Conservation (phyloP, 371 early-diverging fungal species). For the Mucor irregularis region DNA sequence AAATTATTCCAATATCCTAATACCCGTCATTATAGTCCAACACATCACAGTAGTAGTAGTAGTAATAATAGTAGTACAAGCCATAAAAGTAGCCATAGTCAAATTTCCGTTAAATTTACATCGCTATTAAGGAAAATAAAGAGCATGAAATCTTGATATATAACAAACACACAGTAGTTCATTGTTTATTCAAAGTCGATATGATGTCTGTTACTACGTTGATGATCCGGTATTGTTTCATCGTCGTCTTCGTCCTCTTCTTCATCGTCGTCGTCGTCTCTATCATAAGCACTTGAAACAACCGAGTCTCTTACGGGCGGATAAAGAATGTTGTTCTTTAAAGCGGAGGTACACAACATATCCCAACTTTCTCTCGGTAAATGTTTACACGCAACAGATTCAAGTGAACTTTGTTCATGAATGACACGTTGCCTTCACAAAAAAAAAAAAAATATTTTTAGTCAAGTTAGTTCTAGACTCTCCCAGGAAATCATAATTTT, state of each 20-base stretch:
- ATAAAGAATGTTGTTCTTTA: conserved; percentile 10
- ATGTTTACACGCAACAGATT: conserved; percentile 8
- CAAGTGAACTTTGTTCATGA: background rate
- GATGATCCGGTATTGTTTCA: too few relatives aligned
- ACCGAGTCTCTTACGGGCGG: too few relatives aligned
- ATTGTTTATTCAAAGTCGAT: too few relatives aligned
- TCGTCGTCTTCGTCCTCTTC: background rate
- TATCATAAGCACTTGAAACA: too few relatives aligned
- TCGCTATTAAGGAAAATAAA: conserved; percentile 1
- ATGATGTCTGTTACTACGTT: too few relatives aligned
- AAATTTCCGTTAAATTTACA: background rate
- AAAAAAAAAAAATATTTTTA: too few relatives aligned
- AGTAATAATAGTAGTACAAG: background rate
- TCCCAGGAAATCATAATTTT: background rate
- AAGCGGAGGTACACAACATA: conserved; percentile 5
- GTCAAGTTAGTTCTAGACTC: background rate
- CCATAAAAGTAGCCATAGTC: background rate
- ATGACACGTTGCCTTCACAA: conserved; percentile 16
- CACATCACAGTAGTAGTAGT: too few relatives aligned
- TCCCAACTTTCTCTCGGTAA: conserved; percentile 18
- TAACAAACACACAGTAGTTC: too few relatives aligned
- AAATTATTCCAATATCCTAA: too few relatives aligned
- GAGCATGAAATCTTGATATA: background rate
- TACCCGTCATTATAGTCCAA: too few relatives aligned
- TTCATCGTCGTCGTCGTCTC: background rate